Conservation (phyloP, 805 yeast species). For the Sugiyamaella americana region DNA sequence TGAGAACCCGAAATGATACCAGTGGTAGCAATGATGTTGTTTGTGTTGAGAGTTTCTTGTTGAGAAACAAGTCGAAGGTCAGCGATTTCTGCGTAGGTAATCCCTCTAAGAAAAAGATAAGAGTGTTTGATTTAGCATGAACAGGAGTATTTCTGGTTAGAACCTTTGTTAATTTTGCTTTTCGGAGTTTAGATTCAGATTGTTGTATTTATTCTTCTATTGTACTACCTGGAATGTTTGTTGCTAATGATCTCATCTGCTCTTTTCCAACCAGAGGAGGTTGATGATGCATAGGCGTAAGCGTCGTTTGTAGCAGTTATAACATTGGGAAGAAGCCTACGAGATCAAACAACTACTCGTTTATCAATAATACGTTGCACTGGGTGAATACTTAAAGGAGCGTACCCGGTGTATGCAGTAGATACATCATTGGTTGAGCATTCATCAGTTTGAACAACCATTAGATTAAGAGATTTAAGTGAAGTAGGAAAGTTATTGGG, state of each 20-base stretch:
- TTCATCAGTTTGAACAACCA: conserved; percentile 29
- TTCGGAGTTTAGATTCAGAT: conserved; percentile 22
- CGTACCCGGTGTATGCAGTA: conserved; percentile 73
- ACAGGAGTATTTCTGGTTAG: conserved; percentile 28
- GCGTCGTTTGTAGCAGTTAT: not conserved
- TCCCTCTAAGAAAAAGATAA: conserved; percentile 75
- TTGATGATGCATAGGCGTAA: not conserved
- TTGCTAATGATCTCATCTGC: conserved; percentile 36
- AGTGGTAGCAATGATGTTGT: conserved; percentile 44
- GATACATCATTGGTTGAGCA: conserved; percentile 43
- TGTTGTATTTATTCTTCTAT: conserved; percentile 31
- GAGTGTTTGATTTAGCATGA: conserved; percentile 29
- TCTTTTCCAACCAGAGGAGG: conserved; percentile 33
- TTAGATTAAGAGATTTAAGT: conserved; percentile 36
- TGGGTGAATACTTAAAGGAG: conserved; percentile 67
- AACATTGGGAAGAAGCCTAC: conserved; percentile 1
- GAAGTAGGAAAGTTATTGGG: conserved; percentile 37
- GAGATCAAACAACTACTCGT: too few species aligned
- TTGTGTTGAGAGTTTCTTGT: conserved; percentile 34
- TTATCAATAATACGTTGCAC: conserved; percentile 63
- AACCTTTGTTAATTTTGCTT: conserved; percentile 31
- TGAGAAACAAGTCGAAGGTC: conserved; percentile 56
- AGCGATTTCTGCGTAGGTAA: conserved; percentile 78
- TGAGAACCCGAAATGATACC: conserved; percentile 42
- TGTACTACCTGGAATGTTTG: conserved; percentile 33